Percentiles rank a stretch among this genome's conserved stretches.
Evolutionary conservation across 306 rosid genomes (phyloP).

Genomic region (Chamaecrista fasciculata): DNA sequence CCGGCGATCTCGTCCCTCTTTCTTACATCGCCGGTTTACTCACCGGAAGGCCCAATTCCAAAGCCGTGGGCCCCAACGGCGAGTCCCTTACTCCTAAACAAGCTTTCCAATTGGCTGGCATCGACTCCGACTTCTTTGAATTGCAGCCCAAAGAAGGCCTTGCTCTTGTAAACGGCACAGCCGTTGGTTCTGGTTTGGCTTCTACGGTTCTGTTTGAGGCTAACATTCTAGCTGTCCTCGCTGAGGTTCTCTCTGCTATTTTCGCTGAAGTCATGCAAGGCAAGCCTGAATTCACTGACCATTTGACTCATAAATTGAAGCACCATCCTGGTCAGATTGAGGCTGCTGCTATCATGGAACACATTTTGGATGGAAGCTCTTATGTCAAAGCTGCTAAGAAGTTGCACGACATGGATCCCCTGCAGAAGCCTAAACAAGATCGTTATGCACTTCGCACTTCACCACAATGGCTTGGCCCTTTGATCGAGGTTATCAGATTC

Average conservation of each 20-base stretch:
- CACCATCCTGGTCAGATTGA: slow-evolving; percentile 97
- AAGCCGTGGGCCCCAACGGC: slow-evolving; percentile 64
- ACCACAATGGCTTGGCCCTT: slow-evolving; percentile 93
- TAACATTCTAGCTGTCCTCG: slow-evolving; percentile 53
- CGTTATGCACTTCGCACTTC: slow-evolving; percentile 88
- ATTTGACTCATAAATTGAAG: slow-evolving; percentile 82
- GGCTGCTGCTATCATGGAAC: slow-evolving; percentile 96
- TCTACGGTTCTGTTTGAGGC: slow-evolving; percentile 79
- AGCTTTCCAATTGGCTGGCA: slow-evolving; percentile 61
- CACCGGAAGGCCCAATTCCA: slow-evolving; percentile 72
- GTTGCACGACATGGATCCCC: slow-evolving; percentile 71
- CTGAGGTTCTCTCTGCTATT: slow-evolving; percentile 72
- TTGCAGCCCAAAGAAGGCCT: slow-evolving; percentile 90
- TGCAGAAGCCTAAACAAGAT: slow-evolving; percentile 87
- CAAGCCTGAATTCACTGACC: slow-evolving; percentile 85
- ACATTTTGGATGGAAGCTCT: slow-evolving; percentile 81
- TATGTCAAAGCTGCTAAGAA: slow-evolving; percentile 71
- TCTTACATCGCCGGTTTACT: slow-evolving; percentile 83
- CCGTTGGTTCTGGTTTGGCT: slow-evolving; percentile 86
- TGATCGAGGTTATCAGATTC: slow-evolving; percentile 71
- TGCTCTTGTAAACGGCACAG: slow-evolving; percentile 90
- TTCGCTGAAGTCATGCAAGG: slow-evolving; percentile 93
- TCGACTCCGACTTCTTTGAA: slow-evolving; percentile 66
- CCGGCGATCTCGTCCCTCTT: slow-evolving; percentile 89
- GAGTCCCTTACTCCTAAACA: slow-evolving; percentile 48